Evolutionary conservation across 768 basidiomycete genomes (phyloP).

Genomic region (Lentinula sp.): DNA sequence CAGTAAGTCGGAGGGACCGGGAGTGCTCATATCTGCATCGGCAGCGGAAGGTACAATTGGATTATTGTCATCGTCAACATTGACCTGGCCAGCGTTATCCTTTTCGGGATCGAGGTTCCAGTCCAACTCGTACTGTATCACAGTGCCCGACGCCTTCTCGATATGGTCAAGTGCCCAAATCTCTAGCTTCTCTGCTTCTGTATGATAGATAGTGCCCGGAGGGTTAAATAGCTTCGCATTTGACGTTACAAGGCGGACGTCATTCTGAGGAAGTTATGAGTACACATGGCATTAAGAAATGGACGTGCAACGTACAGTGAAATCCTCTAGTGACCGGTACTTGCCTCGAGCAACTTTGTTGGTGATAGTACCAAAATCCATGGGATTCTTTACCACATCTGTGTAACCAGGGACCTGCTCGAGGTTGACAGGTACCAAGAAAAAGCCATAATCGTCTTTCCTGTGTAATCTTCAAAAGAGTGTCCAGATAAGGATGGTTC

Average conservation of each 20-base stretch:
- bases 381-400: conserved; percentile 75
- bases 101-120: conserved; percentile 80
- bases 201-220: conserved; percentile 65
- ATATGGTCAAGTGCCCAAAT: conserved; percentile 71
- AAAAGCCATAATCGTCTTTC: conserved; percentile 85
- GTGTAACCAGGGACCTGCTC: conserved; percentile 54
- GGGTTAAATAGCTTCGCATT: conserved; percentile 79
- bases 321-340: conserved; percentile 79
- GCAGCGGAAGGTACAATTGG: conserved; percentile 9
- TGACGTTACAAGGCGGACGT: conserved; percentile 63
- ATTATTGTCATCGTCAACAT: conserved; percentile 37
- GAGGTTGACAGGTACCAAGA: conserved; percentile 61
- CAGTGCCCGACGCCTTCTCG: conserved; percentile 59
- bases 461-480: conserved; percentile 27
- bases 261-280: conserved; percentile 36
- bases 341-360: conserved; percentile 69
- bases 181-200: conserved; percentile 70
- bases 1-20: conserved; percentile 16
- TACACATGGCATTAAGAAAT: conserved; percentile 2
- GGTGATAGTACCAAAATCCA: conserved; percentile 89
- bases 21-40: conserved; percentile 26
- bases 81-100: conserved; percentile 29
- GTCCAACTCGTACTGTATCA: conserved; percentile 78
- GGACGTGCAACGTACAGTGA: conserved; percentile 44
- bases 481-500: background rate